Base-by-base conservation (phyloP, 257 asterid genomes). In the Voacanga thouarsii region DNA sequence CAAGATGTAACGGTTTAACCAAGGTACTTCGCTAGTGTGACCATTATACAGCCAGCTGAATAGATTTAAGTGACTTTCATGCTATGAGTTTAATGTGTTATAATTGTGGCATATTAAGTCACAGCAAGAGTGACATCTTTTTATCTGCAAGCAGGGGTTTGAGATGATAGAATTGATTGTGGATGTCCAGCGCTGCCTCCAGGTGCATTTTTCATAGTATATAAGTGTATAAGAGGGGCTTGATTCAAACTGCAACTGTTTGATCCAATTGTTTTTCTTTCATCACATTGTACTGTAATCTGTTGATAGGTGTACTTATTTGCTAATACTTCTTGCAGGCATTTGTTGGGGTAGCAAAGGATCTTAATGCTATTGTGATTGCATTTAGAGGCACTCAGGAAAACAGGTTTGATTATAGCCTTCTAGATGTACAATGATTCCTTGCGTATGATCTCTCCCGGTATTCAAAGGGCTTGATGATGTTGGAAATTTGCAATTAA, bases 331-430 rank as follows among this genome's bases (percentile, higher is more conserved):
- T 80, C 37, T 72, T 83, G 68, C 88, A 96, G 99, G 98, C 89
- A 83, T 96, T 89, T 88, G 97, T 96, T 79, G 99, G 99, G 74
- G 87, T 90, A 82, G 93, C 97, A 12, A 30, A 87, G 74, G 89
- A 93, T 84, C 97, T 96, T 76, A 91, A 96, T 65, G 87, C 99
- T 61, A 81, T 78, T 70, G 95, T 96, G 67, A 87, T 96, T 88
- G 97, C 99, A 61, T 93, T 96, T 82, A 86, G 98, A 86, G 99
- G 99, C 81, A 96, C 99, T 70, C 98, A 93, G 82, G 98, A 87
- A 79, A 80, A 59, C 86, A 93, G 98, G 99, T 93, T 82, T 75
- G 78, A 19, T 24, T 51, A 47, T 39, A 61, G 45, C 21, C 53
- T 41, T 41, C 28, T 10, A 41, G 33, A 41, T 68, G 21, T 41